Conservation (phyloP, 345 rosid genomes). For the Rhodamnia argentea region DNA sequence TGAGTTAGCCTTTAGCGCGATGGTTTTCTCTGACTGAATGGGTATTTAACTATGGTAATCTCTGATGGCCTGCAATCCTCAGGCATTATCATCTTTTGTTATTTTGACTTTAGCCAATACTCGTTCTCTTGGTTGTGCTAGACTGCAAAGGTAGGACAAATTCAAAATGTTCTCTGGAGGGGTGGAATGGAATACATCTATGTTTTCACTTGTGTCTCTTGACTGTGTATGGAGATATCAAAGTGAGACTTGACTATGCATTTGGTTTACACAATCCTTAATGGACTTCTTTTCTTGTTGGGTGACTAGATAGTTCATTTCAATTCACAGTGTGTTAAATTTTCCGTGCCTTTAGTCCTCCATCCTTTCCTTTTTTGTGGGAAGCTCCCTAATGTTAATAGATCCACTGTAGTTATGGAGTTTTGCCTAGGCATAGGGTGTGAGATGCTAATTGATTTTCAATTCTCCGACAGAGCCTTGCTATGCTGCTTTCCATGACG, state of each 20-base stretch:
- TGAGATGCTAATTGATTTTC: not conserved
- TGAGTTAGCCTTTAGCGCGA: not conserved
- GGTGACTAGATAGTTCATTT: not conserved
- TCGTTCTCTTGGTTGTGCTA: not conserved
- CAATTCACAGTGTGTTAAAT: not conserved
- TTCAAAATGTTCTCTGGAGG: not conserved
- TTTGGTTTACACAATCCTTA: not conserved
- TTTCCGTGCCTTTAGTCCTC: not conserved
- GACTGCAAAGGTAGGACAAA: not conserved
- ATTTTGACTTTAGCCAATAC: not conserved
- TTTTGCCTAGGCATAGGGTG: not conserved
- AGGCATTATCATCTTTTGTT: not conserved
- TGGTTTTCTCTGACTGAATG: not conserved
- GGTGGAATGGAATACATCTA: not conserved
- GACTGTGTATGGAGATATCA: not conserved
- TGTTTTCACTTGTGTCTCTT: not conserved
- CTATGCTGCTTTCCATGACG: conserved; percentile 73
- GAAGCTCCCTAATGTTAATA: not conserved
- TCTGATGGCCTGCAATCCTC: not conserved
- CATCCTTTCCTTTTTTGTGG: not conserved
- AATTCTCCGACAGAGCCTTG: conserved; percentile 39
- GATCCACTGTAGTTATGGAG: not conserved
- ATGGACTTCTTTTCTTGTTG: not conserved
- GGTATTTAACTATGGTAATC: not conserved
- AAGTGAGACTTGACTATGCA: not conserved